These are phyloP conservation scores for Starmerella vitae DNA, from an alignment of 805 yeast genomes.

Conservation along the genomic window DNA sequence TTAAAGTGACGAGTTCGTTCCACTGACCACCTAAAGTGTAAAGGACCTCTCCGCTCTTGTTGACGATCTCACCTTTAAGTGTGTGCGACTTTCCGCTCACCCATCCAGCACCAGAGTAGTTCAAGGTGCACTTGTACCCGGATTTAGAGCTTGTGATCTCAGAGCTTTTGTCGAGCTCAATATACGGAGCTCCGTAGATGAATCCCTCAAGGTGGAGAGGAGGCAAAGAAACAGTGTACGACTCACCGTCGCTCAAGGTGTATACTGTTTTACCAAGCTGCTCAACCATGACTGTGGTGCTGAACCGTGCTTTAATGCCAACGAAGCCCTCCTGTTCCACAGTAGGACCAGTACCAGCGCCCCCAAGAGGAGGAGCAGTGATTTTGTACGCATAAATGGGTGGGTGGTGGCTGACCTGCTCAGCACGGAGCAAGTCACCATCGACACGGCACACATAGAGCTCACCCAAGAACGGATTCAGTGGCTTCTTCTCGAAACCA, in stretches of 20 bases:
- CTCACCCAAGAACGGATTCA: conserved; percentile 94
- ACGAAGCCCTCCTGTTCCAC: conserved; percentile 82
- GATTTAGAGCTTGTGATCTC: conserved; percentile 59
- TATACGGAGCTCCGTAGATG: conserved; percentile 80
- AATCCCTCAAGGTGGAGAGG: conserved; percentile 92
- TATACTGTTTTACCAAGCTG: conserved; percentile 86
- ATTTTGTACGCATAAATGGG: conserved; percentile 91
- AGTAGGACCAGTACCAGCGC: conserved; percentile 46
- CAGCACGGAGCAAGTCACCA: conserved; percentile 67
- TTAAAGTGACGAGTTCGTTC: conserved; percentile 43
- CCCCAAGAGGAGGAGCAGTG: conserved; percentile 32
- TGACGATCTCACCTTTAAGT: conserved; percentile 67
- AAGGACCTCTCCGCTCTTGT: conserved; percentile 41
- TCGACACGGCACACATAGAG: conserved; percentile 87
- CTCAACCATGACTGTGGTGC: conserved; percentile 69
- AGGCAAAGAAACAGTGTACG: conserved; percentile 75
- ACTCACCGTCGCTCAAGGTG: conserved; percentile 41
- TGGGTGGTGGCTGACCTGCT: conserved; percentile 96
- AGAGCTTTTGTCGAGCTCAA: conserved; percentile 84
- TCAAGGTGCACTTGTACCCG: conserved; percentile 62
- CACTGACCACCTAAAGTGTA: conserved; percentile 84
- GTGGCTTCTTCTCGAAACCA: conserved; percentile 95
- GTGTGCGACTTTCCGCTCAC: conserved; percentile 89
- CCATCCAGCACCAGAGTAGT: conserved; percentile 86
- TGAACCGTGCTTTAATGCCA: conserved; percentile 72